Evolutionary conservation across 192 early-diverging fungal species (phyloP).

Genomic region (Gryganskiella cystojenkinii): DNA sequence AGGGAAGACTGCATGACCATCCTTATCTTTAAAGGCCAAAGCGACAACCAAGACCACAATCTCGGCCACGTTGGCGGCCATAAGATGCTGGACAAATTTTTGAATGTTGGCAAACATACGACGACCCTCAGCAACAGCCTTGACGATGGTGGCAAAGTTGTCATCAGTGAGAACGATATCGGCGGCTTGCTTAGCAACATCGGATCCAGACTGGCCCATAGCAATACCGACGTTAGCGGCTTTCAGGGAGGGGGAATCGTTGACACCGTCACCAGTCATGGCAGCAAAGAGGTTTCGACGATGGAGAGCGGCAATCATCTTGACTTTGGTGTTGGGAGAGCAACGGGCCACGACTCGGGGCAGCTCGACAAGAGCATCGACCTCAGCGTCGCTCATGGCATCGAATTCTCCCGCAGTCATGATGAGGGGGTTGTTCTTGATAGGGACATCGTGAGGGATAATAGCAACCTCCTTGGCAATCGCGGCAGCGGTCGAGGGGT

Average conservation of each 20-base stretch:
- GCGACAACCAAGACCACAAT: slow-evolving; percentile 75
- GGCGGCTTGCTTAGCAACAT: slow-evolving; percentile 91
- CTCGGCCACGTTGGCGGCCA: slow-evolving; percentile 78
- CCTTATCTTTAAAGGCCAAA: slow-evolving; percentile 70
- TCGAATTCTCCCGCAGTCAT: slow-evolving; percentile 94
- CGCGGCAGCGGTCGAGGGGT: slow-evolving; percentile 89
- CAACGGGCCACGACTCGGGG: slow-evolving; percentile 94
- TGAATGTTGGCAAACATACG: slow-evolving; percentile 82
- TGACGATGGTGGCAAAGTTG: slow-evolving; percentile 85
- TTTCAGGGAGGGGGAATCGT: slow-evolving; percentile 79
- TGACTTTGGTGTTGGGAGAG: slow-evolving; percentile 93
- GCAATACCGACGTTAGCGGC: slow-evolving; percentile 81
- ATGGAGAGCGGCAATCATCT: slow-evolving; percentile 94
- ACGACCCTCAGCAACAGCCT: slow-evolving; percentile 81
- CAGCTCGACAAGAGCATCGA: slow-evolving; percentile 81
- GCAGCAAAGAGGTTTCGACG: slow-evolving; percentile 72
- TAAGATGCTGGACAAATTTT: slow-evolving; percentile 75
- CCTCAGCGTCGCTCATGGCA: slow-evolving; percentile 79
- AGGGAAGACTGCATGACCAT: slow-evolving; percentile 74
- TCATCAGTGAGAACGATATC: slow-evolving; percentile 91
- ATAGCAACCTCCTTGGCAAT: slow-evolving; percentile 95
- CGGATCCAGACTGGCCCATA: slow-evolving; percentile 92
- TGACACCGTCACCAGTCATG: slow-evolving; percentile 92
- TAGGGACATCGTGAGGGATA: slow-evolving; percentile 47
- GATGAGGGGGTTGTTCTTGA: slow-evolving; percentile 60